Evolutionary conservation across 2,329 filamentous ascomycete genomes (phyloP).

Genomic region (Sarocladium oryzae): DNA sequence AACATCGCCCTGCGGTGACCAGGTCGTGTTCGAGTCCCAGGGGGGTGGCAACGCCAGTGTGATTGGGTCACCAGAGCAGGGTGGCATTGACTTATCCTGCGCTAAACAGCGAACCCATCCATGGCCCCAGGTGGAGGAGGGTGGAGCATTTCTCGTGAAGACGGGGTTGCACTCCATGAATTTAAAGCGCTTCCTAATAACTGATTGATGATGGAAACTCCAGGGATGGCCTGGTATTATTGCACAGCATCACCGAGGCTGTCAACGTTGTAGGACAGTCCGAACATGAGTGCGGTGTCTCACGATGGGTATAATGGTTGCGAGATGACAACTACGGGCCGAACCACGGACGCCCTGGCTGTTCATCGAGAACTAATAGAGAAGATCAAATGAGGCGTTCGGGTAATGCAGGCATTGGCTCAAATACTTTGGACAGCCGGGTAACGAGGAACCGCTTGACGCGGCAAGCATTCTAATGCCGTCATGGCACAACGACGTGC

Average conservation of each 20-base stretch:
- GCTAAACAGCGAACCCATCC: slow-evolving; percentile 13
- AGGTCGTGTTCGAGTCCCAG: slow-evolving; percentile 10
- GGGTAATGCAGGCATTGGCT: neutral
- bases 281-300: too few species aligned
- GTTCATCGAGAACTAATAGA: neutral
- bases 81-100: slow-evolving; percentile 15
- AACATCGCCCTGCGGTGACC: neutral
- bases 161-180: slow-evolving; percentile 1
- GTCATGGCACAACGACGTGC: neutral
- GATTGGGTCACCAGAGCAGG: slow-evolving; percentile 12
- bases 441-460: slow-evolving; percentile 1
- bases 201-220: neutral
- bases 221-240: neutral
- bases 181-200: neutral
- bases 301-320: neutral
- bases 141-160: slow-evolving; percentile 10
- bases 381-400: neutral
- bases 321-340: neutral
- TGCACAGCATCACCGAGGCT: neutral
- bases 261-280: too few species aligned
- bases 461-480: neutral
- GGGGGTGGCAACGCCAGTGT: slow-evolving; percentile 9
- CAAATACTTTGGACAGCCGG: neutral
- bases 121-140: slow-evolving; percentile 6
- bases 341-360: too few species aligned